Evolutionary conservation across 352 stramenopile species (phyloP).

Genomic region (Phytophthora sp.): DNA sequence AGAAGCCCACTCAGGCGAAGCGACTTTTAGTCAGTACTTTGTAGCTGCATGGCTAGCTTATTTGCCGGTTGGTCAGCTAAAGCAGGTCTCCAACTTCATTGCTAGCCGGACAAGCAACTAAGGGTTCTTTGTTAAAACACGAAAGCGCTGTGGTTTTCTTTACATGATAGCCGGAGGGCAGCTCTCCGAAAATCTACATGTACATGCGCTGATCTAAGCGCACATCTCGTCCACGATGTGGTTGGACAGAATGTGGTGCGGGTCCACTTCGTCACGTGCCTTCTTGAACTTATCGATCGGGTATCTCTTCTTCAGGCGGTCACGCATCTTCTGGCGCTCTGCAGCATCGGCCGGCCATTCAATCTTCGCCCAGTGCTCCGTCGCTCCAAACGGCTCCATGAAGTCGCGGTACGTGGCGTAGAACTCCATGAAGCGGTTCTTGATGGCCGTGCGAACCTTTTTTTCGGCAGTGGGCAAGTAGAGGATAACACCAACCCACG

Average conservation of each 20-base stretch:
- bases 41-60: slow-evolving; percentile 43
- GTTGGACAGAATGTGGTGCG: slow-evolving; percentile 93
- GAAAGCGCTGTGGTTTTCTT: slow-evolving; percentile 14
- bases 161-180: slow-evolving; percentile 11
- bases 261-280: slow-evolving; percentile 90
- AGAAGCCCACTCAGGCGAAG: slow-evolving; percentile 1
- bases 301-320: slow-evolving; percentile 84
- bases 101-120: slow-evolving; percentile 18
- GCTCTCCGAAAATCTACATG: slow-evolving; percentile 3
- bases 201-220: slow-evolving; percentile 13
- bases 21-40: slow-evolving; percentile 32
- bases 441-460: slow-evolving; percentile 78
- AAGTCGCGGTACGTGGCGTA: slow-evolving; percentile 90
- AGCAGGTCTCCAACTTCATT: slow-evolving; percentile 33
- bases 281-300: slow-evolving; percentile 91
- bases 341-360: slow-evolving; percentile 77
- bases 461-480: slow-evolving; percentile 90
- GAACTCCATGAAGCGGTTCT: slow-evolving; percentile 93
- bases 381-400: slow-evolving; percentile 87
- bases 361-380: slow-evolving; percentile 98
- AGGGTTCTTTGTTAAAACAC: slow-evolving; percentile 17
- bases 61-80: slow-evolving; percentile 31
- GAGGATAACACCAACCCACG: slow-evolving; percentile 98
- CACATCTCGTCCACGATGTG: slow-evolving; percentile 86
- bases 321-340: slow-evolving; percentile 59